Evolutionary conservation across 2,329 filamentous ascomycete species (phyloP).

Genomic region (Trematosphaeria pertusa): DNA sequence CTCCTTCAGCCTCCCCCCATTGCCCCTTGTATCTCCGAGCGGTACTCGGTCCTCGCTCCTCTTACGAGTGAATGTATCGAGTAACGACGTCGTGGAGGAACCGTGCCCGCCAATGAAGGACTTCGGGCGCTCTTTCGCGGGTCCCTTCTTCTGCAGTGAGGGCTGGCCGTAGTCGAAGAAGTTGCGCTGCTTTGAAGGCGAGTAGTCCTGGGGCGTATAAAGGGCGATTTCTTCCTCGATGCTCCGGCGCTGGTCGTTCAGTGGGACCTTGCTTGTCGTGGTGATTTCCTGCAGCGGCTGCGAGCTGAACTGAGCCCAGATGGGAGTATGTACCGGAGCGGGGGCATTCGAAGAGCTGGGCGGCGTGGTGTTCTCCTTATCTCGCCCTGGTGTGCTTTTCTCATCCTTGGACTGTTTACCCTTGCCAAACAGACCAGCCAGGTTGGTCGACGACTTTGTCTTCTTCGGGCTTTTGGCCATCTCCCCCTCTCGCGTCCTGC

Average conservation of each 20-base stretch:
- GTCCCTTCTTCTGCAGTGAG: conserved; percentile 42
- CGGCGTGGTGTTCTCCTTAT: conserved; percentile 85
- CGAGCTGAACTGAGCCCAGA: conserved; percentile 77
- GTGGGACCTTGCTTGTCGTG: conserved; percentile 52
- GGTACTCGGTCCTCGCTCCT: conserved; percentile 42
- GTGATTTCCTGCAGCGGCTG: conserved; percentile 38
- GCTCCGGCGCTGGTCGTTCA: conserved; percentile 52
- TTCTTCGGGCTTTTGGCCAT: conserved; percentile 64
- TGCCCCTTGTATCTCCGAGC: conserved; percentile 43
- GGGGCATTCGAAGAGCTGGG: conserved; percentile 55
- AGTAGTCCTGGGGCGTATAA: conserved; percentile 67
- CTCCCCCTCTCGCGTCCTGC: conserved; percentile 34
- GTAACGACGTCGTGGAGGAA: conserved; percentile 49
- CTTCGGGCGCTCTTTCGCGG: conserved; percentile 56
- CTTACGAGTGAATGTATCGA: conserved; percentile 49
- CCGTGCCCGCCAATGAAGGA: conserved; percentile 56
- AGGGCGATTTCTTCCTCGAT: conserved; percentile 63
- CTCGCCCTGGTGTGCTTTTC: conserved; percentile 62
- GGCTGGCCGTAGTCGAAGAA: conserved; percentile 62
- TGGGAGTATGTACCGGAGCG: conserved; percentile 65
- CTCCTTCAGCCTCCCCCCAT: conserved; percentile 36
- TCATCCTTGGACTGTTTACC: conserved; percentile 73
- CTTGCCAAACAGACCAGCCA: conserved; percentile 77
- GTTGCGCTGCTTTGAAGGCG: conserved; percentile 67
- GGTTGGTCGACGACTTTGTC: conserved; percentile 81